These are phyloP conservation scores for Chrysochromulina parva DNA, from an alignment of 78 protist species.

Conservation along the genomic window DNA sequence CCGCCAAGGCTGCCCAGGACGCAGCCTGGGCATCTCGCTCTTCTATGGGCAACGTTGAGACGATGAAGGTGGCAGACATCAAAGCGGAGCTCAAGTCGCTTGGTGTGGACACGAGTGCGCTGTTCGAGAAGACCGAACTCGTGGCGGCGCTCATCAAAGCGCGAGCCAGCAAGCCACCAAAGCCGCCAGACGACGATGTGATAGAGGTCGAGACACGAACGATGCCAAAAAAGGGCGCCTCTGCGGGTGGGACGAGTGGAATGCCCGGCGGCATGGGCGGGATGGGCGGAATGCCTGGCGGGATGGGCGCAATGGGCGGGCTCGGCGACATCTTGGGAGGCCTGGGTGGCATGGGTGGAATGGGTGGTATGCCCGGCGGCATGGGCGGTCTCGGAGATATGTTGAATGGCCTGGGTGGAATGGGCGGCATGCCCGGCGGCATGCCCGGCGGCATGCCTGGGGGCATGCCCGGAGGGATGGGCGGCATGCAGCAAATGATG, in stretches of 20 bases:
- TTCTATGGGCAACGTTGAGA: neutral
- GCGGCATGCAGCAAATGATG: neutral
- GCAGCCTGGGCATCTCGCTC: too few relatives aligned
- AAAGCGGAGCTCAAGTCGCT: neutral
- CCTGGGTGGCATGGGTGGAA: too few relatives aligned
- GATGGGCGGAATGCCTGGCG: neutral
- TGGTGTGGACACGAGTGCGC: neutral
- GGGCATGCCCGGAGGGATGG: neutral
- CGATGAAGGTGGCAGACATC: neutral
- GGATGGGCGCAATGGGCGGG: neutral
- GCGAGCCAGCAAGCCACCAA: neutral
- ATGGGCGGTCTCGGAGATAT: neutral
- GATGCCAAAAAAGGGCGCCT: neutral
- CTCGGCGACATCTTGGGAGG: too few relatives aligned
- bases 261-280: conserved; percentile 12
- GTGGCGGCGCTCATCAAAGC: neutral
- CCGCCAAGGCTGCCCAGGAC: neutral
- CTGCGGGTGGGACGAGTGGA: neutral
- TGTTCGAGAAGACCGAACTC: neutral
- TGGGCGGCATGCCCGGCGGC: neutral
- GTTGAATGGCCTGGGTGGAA: neutral
- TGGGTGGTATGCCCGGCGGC: too few relatives aligned
- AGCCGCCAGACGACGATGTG: neutral
- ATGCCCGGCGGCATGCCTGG: neutral
- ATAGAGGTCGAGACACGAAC: neutral